phyloP scores from a whole-genome alignment of 2,329 filamentous ascomycete genomes.

The Bimuria novae-zelandiae region DNA sequence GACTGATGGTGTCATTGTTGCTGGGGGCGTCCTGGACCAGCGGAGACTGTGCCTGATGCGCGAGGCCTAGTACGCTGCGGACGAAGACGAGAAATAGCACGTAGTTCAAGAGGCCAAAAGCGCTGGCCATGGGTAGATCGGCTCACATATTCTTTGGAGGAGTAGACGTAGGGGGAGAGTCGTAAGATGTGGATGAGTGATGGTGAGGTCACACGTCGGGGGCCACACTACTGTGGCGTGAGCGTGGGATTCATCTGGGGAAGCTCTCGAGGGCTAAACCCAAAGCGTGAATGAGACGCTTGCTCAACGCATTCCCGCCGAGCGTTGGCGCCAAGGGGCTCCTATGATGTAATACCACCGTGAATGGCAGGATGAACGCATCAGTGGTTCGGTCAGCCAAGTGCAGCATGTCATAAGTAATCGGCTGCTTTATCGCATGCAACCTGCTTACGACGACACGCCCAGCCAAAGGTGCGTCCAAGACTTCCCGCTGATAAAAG shows the following conservation, averaged over 20 bases:
- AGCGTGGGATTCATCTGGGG: slow-evolving; percentile 1
- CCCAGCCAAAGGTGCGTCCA: slow-evolving; percentile 1
- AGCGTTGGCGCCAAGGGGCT: slow-evolving; percentile 11
- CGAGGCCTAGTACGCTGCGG: slow-evolving; percentile 13
- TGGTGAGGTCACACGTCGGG: slow-evolving; percentile 29
- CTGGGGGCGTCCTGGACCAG: slow-evolving; percentile 12
- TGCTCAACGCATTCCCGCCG: not conserved
- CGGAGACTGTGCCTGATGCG: slow-evolving; percentile 36
- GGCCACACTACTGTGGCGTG: not conserved
- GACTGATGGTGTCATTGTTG: slow-evolving; percentile 56
- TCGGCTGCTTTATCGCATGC: slow-evolving; percentile 7
- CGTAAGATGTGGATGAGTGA: slow-evolving; percentile 5
- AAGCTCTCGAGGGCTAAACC: not conserved
- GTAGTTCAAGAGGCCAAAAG: slow-evolving; percentile 23
- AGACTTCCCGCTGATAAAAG: slow-evolving; percentile 19
- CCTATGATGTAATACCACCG: slow-evolving; percentile 16
- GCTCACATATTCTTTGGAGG: slow-evolving; percentile 36
- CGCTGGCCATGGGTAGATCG: slow-evolving; percentile 18
- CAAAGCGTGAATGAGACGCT: not conserved
- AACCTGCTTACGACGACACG: slow-evolving; percentile 15
- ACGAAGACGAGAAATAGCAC: slow-evolving; percentile 21
- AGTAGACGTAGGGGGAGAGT: not conserved
- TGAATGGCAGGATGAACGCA: slow-evolving; percentile 10
- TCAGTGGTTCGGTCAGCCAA: slow-evolving; percentile 9
- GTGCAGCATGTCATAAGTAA: slow-evolving; percentile 6